These are phyloP conservation scores for Dothiorella sarmentorum DNA, from an alignment of 2,329 filamentous ascomycete genomes.

Conservation along the genomic window DNA sequence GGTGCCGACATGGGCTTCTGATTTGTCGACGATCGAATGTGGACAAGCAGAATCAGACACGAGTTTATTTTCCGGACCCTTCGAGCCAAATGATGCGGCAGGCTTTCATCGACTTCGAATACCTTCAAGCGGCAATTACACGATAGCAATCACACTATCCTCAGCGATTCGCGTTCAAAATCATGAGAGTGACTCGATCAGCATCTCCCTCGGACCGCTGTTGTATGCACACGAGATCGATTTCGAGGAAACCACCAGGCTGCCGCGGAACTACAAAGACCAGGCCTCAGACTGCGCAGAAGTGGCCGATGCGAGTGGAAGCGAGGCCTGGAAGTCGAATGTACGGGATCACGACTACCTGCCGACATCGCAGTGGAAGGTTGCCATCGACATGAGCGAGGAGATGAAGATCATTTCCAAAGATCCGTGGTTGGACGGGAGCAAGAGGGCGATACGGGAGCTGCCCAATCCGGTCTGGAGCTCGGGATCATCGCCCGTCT, in stretches of 20 bases:
- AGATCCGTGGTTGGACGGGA: background rate
- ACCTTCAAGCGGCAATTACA: background rate
- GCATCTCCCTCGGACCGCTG: background rate
- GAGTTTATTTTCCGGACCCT: background rate
- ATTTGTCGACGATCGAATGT: background rate
- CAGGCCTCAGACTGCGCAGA: background rate
- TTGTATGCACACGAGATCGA: background rate
- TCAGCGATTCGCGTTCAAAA: background rate
- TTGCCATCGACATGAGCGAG: background rate
- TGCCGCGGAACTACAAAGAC: slow-evolving; percentile 4
- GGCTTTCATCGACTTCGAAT: background rate
- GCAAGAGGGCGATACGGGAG: background rate
- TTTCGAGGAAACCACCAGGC: background rate
- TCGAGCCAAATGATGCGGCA: background rate
- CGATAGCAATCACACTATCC: background rate
- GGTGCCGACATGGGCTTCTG: background rate
- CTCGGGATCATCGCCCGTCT: background rate
- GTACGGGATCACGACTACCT: background rate
- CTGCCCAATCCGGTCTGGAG: background rate
- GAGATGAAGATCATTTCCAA: background rate
- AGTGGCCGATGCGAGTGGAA: background rate
- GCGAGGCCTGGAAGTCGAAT: background rate
- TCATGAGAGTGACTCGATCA: background rate
- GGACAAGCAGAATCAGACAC: no score
- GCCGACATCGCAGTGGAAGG: background rate